Percentiles rank a stretch among this genome's conserved stretches.
Evolutionary conservation across 371 early-diverging fungal genomes (phyloP).

Genomic region (Capillidium heterosporum): DNA sequence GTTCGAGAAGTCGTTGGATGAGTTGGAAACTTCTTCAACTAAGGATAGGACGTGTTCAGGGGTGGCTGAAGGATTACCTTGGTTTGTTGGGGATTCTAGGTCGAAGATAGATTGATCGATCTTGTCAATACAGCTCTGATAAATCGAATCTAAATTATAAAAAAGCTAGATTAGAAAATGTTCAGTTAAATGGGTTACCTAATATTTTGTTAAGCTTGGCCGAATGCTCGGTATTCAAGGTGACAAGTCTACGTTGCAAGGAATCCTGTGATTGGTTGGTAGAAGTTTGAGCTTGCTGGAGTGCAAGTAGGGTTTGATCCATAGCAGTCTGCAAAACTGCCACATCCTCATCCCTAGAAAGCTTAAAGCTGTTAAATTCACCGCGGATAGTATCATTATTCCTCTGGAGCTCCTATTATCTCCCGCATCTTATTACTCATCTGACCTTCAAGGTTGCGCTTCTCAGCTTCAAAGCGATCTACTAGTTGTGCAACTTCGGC

Average conservation of each 20-base stretch:
- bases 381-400: neutral
- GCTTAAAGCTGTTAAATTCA: neutral
- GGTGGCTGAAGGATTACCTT: slow-evolving; percentile 74
- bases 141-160: slow-evolving; percentile 45
- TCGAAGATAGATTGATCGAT: slow-evolving; percentile 75
- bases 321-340: slow-evolving; percentile 80
- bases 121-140: slow-evolving; percentile 68
- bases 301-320: slow-evolving; percentile 79
- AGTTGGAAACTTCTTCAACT: slow-evolving; percentile 66
- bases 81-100: slow-evolving; percentile 54
- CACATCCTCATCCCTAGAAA: slow-evolving; percentile 69
- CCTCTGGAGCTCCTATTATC: slow-evolving; percentile 1
- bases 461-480: slow-evolving; percentile 57
- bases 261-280: slow-evolving; percentile 1
- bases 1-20: slow-evolving; percentile 58
- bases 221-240: neutral
- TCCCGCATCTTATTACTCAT: neutral
- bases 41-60: slow-evolving; percentile 80
- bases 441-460: slow-evolving; percentile 45
- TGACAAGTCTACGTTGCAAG: slow-evolving; percentile 3
- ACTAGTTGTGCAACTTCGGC: slow-evolving; percentile 61
- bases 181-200: too few species aligned
- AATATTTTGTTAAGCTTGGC: slow-evolving; percentile 4
- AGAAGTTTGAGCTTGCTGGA: slow-evolving; percentile 60
- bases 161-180: too few species aligned